Base-by-base conservation (phyloP, 1,139 yeast species). In the Yamadazyma mexicana region DNA sequence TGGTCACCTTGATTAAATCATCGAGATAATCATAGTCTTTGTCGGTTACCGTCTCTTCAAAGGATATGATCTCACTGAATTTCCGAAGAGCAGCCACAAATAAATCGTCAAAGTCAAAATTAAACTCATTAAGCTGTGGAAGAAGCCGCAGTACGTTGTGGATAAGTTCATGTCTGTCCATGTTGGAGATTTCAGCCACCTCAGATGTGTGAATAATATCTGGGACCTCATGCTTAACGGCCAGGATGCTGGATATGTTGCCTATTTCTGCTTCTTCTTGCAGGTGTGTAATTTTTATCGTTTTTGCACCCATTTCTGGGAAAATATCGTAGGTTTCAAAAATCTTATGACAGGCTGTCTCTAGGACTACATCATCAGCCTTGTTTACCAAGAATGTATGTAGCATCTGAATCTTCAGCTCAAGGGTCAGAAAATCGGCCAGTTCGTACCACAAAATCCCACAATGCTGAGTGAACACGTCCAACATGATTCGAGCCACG, bases 61-160 rank as follows among this genome's bases (percentile, higher is more conserved):
- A 9, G 62, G 40, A 17, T 55, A 40, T 8, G 39, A 28, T n/a
- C 6, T 16, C 40, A 33, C 66, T 41, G 44, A 61, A 69, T 18
- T 49, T 38, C 16, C 47, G 49, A 31, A 67, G 52, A 4, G 54
- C 25, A 2, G 36, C 33, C 2, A 62, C 62, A 39, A 62, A 68
- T 2, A 43, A 35, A 0, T 51, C 39, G 34, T 60, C 58, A 38
- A 69, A 63, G 24, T 53, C 49, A 27, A 63, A 52, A 10, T 52
- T 50, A 35, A 58, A 61, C 27, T 66, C 73, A 34, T 58, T 58
- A 17, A 69, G 45, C 20, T 64, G 54, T 0, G 68, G 65, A 1
- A 68, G 45, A 3, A 68, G 28, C 11, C 43, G 31, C 3, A 38
- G 25, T 9, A 49, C 34, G 23, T 48, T 49, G 8, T 25, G 26